Percentiles rank a stretch among this genome's conserved stretches.
These are phyloP conservation scores for Phytophthora ohioensis DNA, from an alignment of 352 stramenopile species.

Conservation along the genomic window DNA sequence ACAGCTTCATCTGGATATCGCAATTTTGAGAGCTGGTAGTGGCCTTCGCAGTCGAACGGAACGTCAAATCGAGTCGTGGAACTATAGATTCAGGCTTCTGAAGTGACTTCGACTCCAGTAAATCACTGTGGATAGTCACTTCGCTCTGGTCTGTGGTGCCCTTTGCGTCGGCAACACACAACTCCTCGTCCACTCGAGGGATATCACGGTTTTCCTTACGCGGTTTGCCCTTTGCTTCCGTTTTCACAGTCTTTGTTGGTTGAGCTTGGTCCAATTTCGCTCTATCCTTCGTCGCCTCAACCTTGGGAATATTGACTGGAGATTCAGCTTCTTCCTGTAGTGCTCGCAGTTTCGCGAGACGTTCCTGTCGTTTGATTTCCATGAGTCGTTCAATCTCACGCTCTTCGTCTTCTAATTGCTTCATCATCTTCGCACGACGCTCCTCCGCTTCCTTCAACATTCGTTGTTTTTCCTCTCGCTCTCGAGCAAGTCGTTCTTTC, in stretches of 20 bases:
- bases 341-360: conserved; percentile 60
- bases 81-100: conserved; percentile 23
- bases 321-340: conserved; percentile 45
- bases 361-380: conserved; percentile 66
- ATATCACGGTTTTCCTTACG: not conserved
- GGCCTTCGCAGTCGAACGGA: not conserved
- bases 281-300: not conserved
- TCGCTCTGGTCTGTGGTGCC: not conserved
- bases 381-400: conserved; percentile 73
- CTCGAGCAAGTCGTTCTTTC: conserved; percentile 48
- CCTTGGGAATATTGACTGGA: not conserved
- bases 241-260: not conserved
- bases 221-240: not conserved
- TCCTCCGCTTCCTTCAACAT: conserved; percentile 61
- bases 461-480: conserved; percentile 63
- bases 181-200: not conserved
- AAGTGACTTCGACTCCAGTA: conserved; percentile 5
- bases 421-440: conserved; percentile 60
- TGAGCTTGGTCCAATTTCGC: not conserved
- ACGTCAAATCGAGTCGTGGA: conserved; percentile 39
- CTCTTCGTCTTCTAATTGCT: conserved; percentile 81
- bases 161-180: conserved; percentile 19
- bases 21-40: not conserved
- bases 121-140: not conserved
- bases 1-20: conserved; percentile 71